Evolutionary conservation across 2,329 filamentous ascomycete species (phyloP).

Genomic region (Xylaria sp.): DNA sequence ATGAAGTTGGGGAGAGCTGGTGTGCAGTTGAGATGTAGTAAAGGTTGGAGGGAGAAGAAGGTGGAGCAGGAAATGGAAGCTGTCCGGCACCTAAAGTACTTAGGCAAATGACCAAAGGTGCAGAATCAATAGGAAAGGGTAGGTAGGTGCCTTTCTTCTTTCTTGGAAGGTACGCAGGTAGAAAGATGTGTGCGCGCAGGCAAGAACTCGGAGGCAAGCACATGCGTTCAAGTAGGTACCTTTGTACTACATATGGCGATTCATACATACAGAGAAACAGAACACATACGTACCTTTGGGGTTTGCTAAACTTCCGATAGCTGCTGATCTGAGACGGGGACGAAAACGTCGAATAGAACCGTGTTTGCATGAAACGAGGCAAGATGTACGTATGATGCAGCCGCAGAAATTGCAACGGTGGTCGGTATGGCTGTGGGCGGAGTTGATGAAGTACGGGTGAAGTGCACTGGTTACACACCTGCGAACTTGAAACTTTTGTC

Average conservation of each 20-base stretch:
- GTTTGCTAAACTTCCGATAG: background rate
- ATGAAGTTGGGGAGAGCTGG: background rate
- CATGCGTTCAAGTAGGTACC: background rate
- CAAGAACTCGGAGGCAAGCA: background rate
- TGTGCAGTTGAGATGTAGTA: background rate
- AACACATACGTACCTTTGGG: background rate
- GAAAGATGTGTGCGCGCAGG: background rate
- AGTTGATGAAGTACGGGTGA: background rate
- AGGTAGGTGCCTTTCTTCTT: background rate
- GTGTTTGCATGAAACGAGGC: background rate
- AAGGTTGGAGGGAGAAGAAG: background rate
- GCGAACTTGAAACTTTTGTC: background rate
- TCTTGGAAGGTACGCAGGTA: background rate
- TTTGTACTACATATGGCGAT: background rate
- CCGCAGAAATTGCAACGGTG: background rate
- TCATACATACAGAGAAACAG: background rate
- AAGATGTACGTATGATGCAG: background rate
- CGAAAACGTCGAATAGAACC: background rate
- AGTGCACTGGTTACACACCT: background rate
- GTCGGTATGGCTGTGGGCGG: background rate
- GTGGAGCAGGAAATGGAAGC: background rate
- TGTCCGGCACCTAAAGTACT: too few relatives aligned
- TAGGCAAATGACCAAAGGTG: too few relatives aligned
- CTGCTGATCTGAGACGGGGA: background rate
- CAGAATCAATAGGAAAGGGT: too few relatives aligned